A percentile compares a stretch with the other conserved stretches of the same genome.
These are phyloP conservation scores for Lepidium sativum DNA, from an alignment of 345 rosid genomes.

Conservation along the genomic window DNA sequence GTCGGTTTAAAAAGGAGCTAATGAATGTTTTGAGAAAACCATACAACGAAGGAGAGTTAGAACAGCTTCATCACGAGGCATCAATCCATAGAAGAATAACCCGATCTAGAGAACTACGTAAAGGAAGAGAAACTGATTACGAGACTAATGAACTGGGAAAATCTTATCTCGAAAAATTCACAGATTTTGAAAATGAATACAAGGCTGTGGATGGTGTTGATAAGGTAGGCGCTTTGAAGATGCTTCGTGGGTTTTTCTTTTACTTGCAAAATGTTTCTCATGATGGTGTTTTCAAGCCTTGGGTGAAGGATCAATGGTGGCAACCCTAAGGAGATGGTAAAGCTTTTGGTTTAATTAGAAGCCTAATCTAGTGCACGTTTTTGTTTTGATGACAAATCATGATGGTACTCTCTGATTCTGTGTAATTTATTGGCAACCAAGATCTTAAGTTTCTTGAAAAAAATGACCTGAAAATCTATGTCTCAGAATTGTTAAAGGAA, in stretches of 20 bases:
- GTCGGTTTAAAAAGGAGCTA: conserved; percentile 1
- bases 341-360: neutral
- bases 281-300: conserved; percentile 23
- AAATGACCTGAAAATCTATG: neutral
- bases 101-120: conserved; percentile 20
- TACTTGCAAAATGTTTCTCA: conserved; percentile 17
- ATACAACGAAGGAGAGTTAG: conserved; percentile 9
- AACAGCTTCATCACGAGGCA: neutral
- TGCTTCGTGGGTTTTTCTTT: conserved; percentile 28
- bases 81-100: conserved; percentile 3
- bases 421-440: neutral
- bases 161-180: conserved; percentile 6
- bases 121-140: conserved; percentile 12
- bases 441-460: neutral
- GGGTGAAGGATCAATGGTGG: neutral
- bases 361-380: neutral
- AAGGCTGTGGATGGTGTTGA: conserved; percentile 7
- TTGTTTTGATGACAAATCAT: too few species aligned
- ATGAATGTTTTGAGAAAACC: conserved; percentile 6
- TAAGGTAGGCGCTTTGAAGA: conserved; percentile 1
- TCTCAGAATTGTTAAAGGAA: neutral
- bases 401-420: neutral
- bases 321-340: neutral
- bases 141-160: conserved; percentile 3
- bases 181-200: conserved; percentile 18